These are phyloP conservation scores for Fusarium sp. DNA, from an alignment of 2,329 filamentous ascomycete genomes.

Conservation along the genomic window DNA sequence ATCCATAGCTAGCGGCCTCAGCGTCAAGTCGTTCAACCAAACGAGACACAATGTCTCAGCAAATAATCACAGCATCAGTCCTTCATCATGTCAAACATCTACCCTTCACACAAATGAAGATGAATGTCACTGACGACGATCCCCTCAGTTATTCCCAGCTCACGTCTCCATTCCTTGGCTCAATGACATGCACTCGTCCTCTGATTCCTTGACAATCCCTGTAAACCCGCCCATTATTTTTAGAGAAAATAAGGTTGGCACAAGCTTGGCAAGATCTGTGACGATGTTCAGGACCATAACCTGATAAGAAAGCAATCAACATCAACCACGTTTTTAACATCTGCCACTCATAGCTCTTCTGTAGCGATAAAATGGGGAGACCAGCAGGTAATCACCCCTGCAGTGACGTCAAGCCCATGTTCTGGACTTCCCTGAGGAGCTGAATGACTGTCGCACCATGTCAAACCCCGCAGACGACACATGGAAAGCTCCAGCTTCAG, in stretches of 20 bases:
- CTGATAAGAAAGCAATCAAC: not conserved
- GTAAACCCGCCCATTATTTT: constrained; percentile 18
- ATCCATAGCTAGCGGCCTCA: not conserved
- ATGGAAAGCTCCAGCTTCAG: not conserved
- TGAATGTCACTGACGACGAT: not conserved
- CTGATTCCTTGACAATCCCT: constrained; percentile 14
- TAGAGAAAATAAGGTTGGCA: constrained; percentile 27
- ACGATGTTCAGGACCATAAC: not conserved
- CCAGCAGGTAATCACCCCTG: constrained; percentile 16
- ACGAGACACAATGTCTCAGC: not conserved
- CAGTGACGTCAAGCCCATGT: constrained; percentile 18
- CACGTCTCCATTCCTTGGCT: not conserved
- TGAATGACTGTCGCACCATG: not conserved
- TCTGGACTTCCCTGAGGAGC: not conserved
- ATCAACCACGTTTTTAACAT: not conserved
- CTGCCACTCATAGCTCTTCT: not conserved
- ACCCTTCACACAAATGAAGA: not conserved
- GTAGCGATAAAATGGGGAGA: not conserved
- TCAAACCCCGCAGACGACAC: constrained; percentile 18
- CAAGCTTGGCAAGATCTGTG: constrained; percentile 14
- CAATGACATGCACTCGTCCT: constrained; percentile 1
- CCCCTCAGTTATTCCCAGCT: not conserved
- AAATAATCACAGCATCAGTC: not conserved
- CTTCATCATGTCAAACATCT: not conserved
- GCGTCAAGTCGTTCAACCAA: not conserved